Evolutionary conservation across 108 stramenopile species (phyloP).

Genomic region (Nannochloropsis oceanica): DNA sequence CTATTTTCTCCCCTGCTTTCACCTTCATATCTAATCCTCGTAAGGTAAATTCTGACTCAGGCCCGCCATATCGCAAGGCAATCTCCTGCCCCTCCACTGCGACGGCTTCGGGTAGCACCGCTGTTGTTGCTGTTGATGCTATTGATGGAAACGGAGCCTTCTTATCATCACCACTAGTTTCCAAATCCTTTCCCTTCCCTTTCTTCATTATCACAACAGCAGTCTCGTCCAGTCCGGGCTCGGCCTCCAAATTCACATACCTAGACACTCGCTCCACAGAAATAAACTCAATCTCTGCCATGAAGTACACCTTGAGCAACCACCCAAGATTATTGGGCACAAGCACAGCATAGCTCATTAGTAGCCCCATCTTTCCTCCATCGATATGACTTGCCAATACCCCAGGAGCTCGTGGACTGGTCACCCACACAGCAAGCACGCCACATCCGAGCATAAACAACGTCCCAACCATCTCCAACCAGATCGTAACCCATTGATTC

Average conservation of each 20-base stretch:
- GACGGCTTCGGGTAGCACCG: not conserved
- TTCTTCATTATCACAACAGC: not conserved
- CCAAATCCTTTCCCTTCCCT: not conserved
- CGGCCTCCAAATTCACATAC: not conserved
- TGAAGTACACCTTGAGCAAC: not conserved
- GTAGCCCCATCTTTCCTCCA: not conserved
- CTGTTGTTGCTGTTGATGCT: not conserved
- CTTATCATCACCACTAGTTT: not conserved
- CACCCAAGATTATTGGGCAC: not conserved
- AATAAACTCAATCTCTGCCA: not conserved
- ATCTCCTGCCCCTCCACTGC: not conserved
- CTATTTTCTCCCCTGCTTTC: not conserved
- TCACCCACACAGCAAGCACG: not conserved
- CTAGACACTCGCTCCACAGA: not conserved
- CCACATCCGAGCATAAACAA: not conserved
- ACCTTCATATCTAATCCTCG: not conserved
- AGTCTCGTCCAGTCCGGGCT: not conserved
- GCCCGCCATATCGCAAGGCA: not conserved
- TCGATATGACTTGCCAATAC: not conserved
- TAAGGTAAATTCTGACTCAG: not conserved
- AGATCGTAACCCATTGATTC: not conserved
- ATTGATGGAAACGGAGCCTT: not conserved
- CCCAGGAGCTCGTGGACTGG: not conserved
- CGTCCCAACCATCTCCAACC: not conserved
- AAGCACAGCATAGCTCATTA: not conserved